Evolutionary conservation across 306 rosid species (phyloP).

Genomic region (Glycyrrhiza uralensis): DNA sequence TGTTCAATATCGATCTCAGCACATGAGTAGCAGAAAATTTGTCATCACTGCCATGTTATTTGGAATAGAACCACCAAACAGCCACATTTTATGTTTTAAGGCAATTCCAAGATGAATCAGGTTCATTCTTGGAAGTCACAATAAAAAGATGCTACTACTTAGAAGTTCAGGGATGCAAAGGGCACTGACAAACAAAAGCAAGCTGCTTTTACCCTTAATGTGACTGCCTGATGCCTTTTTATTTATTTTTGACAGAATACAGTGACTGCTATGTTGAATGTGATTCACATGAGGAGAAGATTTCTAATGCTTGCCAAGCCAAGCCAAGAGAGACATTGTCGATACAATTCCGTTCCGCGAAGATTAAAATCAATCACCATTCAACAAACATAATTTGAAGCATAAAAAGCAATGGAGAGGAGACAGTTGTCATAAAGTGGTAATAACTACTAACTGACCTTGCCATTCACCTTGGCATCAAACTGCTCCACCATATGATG

Average conservation of each 20-base stretch:
- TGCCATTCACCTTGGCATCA: conserved; percentile 81
- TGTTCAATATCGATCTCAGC: background rate
- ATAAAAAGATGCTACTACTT: background rate
- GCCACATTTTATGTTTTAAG: background rate
- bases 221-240: background rate
- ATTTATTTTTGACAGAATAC: background rate
- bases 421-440: background rate
- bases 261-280: background rate
- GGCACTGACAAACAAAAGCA: background rate
- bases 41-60: background rate
- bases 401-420: background rate
- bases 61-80: background rate
- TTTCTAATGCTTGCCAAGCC: background rate
- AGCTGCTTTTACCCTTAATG: background rate
- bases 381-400: background rate
- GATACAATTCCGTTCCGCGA: background rate
- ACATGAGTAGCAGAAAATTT: background rate
- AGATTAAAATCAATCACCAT: background rate
- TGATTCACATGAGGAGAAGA: background rate
- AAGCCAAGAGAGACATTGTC: background rate
- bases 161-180: background rate
- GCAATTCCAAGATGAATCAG: background rate
- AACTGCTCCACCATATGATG: conserved; percentile 60
- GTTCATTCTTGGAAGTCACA: background rate
- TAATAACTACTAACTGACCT: conserved; percentile 56